These are phyloP conservation scores for Peronospora tabacina DNA, from an alignment of 352 stramenopile genomes.

Conservation along the genomic window DNA sequence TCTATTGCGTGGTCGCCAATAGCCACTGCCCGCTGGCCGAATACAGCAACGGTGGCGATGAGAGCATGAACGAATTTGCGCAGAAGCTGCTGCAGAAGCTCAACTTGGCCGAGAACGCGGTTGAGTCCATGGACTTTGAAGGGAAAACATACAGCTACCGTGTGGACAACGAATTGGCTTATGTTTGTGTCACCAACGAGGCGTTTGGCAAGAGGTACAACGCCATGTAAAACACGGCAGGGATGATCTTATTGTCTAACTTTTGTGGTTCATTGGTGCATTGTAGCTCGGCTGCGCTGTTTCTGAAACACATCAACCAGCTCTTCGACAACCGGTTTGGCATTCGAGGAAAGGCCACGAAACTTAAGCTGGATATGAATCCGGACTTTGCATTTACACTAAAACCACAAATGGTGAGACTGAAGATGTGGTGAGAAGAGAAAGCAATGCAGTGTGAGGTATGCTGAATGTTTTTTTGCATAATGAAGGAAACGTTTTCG, in stretches of 20 bases:
- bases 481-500: slow-evolving; percentile 62
- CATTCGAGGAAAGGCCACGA: slow-evolving; percentile 81
- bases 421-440: not conserved
- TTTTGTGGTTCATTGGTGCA: not conserved
- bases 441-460: not conserved
- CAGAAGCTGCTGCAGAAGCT: slow-evolving; percentile 84
- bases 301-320: slow-evolving; percentile 82
- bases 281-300: slow-evolving; percentile 61
- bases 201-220: slow-evolving; percentile 67
- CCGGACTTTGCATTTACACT: slow-evolving; percentile 73
- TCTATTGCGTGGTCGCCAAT: slow-evolving; percentile 84
- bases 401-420: slow-evolving; percentile 76
- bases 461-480: slow-evolving; percentile 7
- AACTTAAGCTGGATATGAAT: slow-evolving; percentile 85
- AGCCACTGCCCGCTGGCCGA: slow-evolving; percentile 69
- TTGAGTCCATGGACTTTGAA: slow-evolving; percentile 79
- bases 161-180: slow-evolving; percentile 76
- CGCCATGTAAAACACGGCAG: not conserved
- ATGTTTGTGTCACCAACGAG: slow-evolving; percentile 77
- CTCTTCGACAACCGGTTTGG: slow-evolving; percentile 82
- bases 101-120: slow-evolving; percentile 55
- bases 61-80: slow-evolving; percentile 84
- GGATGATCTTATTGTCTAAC: slow-evolving; percentile 1
- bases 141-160: slow-evolving; percentile 82
- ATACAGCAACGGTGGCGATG: slow-evolving; percentile 74